Conservation (phyloP, 306 rosid genomes). For the Lathyrus oleraceus region DNA sequence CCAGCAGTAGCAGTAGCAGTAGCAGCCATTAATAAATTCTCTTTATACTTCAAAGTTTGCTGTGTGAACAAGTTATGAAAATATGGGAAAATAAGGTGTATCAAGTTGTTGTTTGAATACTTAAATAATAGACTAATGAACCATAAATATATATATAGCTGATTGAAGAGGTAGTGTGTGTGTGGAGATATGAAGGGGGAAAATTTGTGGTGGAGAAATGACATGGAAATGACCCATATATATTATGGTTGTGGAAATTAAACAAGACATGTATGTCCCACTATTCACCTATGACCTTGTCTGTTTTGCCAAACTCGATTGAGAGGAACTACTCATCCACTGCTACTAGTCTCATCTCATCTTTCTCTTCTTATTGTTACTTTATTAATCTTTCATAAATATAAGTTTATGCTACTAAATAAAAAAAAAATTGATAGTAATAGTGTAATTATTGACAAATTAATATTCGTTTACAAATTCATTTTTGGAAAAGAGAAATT, state of each 20-base stretch:
- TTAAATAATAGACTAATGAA: background rate
- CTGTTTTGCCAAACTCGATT: conserved; percentile 46
- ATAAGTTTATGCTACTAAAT: background rate
- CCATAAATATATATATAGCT: conserved; percentile 25
- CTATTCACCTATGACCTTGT: conserved; percentile 44
- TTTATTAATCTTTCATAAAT: background rate
- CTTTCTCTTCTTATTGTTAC: conserved; percentile 37
- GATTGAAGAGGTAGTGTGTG: conserved; percentile 4
- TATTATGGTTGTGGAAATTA: conserved; percentile 33
- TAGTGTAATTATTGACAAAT: no score
- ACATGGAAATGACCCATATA: conserved; percentile 41
- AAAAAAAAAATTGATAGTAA: no score
- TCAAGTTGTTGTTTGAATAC: conserved; percentile 29
- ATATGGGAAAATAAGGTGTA: conserved; percentile 1
- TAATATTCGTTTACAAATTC: no score
- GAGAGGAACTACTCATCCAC: conserved; percentile 65
- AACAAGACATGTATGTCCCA: conserved; percentile 36
- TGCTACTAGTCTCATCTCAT: conserved; percentile 29
- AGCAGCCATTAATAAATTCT: conserved; percentile 41
- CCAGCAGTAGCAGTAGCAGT: conserved; percentile 27
- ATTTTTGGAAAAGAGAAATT: no score
- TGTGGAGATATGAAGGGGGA: conserved; percentile 43
- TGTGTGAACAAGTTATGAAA: conserved; percentile 2
- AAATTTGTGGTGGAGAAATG: conserved; percentile 60
- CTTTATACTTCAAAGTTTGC: conserved; percentile 7